Base-by-base conservation (phyloP, 352 stramenopile species). In the Pythium brachiatum region DNA sequence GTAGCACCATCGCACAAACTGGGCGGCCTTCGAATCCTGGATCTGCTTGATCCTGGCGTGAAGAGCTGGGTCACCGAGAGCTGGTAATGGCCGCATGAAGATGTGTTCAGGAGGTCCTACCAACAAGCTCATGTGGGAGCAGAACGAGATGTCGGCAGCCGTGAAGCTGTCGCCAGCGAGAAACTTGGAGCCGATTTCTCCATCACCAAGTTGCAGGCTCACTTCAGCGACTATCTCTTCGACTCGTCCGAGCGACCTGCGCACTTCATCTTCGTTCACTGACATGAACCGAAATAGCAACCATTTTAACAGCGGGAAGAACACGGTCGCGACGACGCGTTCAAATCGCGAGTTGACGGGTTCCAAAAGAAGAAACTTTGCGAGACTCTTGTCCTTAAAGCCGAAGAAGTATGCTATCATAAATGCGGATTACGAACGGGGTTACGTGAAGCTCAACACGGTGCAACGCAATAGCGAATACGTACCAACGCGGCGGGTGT, bases 1-100 rank as follows among this genome's bases (percentile, higher is more conserved):
- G 69, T 86, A 88, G 69, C 79, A 84, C 74, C 74, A 86, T 11
- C 69, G 61, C 29, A 84, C 76, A 23, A 73, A 83, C 52, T 79
- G 56, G 2, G 60, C 78, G 18, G 70, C 66, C 57, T 79, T 82
- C 34, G 76, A 84, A 15, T 31, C 31, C 26, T 65, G 62, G 0
- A 86, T 53, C 27, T 58, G 44, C 39, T 79, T 60, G 32, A 77
- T 51, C 9, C 76, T 72, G 16, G 67, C 34, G 13, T 56, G 76
- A 36, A 79, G 72, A 5, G 73, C 53, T 11, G 78, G 60, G 2
- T 62, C 59, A 7, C 57, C 53, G 23, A 68, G n/a, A 0, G 68
- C 71, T 27, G 74, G 64, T 46, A 79, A 64, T n/a, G 64, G 70
- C 0, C 41, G 21, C 12, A 88, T 53, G 60, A 75, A 86, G 18